Evolutionary conservation across 139 green algal genomes (phyloP), one percentile per base, ranked within the genome.

Genomic region (Chlamydomonas sphaeroides): DNA sequence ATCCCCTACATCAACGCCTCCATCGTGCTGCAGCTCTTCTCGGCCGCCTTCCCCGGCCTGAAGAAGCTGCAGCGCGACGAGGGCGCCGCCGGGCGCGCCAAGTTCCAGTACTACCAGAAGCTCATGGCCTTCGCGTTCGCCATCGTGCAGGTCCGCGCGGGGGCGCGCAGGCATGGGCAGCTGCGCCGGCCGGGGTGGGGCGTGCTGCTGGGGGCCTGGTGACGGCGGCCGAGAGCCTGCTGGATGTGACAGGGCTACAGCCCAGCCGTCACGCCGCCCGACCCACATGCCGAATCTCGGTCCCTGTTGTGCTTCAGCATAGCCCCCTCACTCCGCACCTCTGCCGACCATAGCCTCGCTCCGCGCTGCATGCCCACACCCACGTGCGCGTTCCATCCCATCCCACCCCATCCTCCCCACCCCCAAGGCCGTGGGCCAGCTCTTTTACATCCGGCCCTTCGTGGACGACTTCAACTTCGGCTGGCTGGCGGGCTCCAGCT

Each of bases 1-100:
- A 97, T 99, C 76, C 97, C 97, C 42, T 98, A 98, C 94, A 99
- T 99, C 94, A 99, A 99, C 86, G 92, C 96, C 26, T 98, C 94
- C 84, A 99, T 99, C 89, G 86, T 95, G 42, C 86, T 95, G 36
- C 96, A 98, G 91, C 94, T 99, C 63, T 91, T 98, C 53, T 85
- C 92, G 25, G 94, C 94, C 3, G 92, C 93, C 30, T 98, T 98
- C 86, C 96, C 96, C 21, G 80, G 76, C 0, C 91, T 98, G 18
- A 98, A 98, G 87, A 98, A 98, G 89, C 89, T 98, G 86, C 96
- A 99, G 90, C 91, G 96, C 10, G 98, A 99, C 88, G 97, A 99
- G 73, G 97, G 97, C 8, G 90, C 94, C 0, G 65, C 38, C 80
- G 96, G 96, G 17, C 83, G 95, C 28, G 91, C 93, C 32, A 91